Evolutionary conservation across 2,329 filamentous ascomycete species (phyloP).

Genomic region (Gaeumannomyces sp.): DNA sequence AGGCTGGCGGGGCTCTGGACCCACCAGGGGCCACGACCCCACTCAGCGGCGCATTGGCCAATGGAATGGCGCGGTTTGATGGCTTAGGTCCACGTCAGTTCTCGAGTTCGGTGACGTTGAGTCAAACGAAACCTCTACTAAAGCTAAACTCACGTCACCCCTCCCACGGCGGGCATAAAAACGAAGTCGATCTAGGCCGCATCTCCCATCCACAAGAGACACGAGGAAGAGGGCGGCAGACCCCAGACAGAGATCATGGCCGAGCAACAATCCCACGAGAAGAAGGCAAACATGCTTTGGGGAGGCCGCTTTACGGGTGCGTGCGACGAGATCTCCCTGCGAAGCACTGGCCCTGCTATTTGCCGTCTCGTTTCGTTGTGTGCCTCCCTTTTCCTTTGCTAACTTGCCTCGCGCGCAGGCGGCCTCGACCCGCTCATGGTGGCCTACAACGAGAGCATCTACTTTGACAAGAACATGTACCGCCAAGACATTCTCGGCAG

Average conservation of each 20-base stretch:
- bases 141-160: background rate
- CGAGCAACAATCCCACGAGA: conserved; percentile 25
- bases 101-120: background rate
- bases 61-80: background rate
- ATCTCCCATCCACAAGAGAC: background rate
- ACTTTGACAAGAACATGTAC: conserved; percentile 72
- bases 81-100: background rate
- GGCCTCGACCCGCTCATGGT: conserved; percentile 81
- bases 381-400: conserved; percentile 7
- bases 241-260: conserved; percentile 23
- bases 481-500: conserved; percentile 74
- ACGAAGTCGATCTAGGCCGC: background rate
- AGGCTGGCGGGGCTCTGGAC: background rate
- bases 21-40: too few relatives aligned
- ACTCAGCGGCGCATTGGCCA: background rate
- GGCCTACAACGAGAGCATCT: conserved; percentile 75
- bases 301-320: conserved; percentile 46
- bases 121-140: background rate
- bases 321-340: conserved; percentile 9
- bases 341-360: background rate
- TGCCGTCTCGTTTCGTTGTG: too few relatives aligned
- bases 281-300: conserved; percentile 33
- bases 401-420: conserved; percentile 39
- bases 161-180: background rate
- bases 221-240: background rate